phyloP scores from a whole-genome alignment of 352 stramenopile species.

The Saprolegnia parasitica region DNA sequence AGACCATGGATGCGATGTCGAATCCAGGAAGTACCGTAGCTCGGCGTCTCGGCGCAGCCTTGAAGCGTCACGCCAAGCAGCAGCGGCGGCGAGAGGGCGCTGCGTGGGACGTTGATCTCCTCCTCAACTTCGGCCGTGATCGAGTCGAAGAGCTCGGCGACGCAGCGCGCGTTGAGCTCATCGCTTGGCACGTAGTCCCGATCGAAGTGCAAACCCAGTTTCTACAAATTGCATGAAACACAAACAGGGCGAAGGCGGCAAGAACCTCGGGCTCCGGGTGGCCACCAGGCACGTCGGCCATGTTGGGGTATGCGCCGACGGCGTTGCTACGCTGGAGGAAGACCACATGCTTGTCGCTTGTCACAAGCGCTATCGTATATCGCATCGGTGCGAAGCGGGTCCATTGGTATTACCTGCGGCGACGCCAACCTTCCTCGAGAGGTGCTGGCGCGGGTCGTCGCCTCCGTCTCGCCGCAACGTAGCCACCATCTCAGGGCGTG shows the following conservation, averaged over 20 bases:
- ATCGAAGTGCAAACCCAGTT: not conserved
- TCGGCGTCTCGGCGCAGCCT: conserved; percentile 61
- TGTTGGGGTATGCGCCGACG: conserved; percentile 66
- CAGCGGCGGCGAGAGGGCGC: conserved; percentile 41
- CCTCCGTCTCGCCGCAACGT: conserved; percentile 39
- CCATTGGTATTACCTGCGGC: conserved; percentile 33
- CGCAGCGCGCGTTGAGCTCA: conserved; percentile 6
- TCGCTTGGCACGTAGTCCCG: not conserved
- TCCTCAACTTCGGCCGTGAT: conserved; percentile 72
- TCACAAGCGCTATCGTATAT: conserved; percentile 46
- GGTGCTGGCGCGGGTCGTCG: conserved; percentile 31
- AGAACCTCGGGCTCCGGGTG: conserved; percentile 64
- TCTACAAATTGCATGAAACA: not conserved
- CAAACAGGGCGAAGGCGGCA: not conserved
- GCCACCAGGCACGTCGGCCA: conserved; percentile 72
- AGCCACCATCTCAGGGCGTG: conserved; percentile 36
- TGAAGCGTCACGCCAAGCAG: conserved; percentile 72
- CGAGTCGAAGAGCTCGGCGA: conserved; percentile 58
- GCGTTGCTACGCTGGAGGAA: conserved; percentile 60
- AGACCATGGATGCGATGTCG: no score
- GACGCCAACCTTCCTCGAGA: conserved; percentile 78
- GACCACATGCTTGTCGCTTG: conserved; percentile 48
- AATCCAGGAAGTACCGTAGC: no score
- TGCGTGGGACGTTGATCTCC: conserved; percentile 58
- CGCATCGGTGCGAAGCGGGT: not conserved